Base-by-base conservation (phyloP, 139 green algal genomes). In the Tetraselmis chui region DNA sequence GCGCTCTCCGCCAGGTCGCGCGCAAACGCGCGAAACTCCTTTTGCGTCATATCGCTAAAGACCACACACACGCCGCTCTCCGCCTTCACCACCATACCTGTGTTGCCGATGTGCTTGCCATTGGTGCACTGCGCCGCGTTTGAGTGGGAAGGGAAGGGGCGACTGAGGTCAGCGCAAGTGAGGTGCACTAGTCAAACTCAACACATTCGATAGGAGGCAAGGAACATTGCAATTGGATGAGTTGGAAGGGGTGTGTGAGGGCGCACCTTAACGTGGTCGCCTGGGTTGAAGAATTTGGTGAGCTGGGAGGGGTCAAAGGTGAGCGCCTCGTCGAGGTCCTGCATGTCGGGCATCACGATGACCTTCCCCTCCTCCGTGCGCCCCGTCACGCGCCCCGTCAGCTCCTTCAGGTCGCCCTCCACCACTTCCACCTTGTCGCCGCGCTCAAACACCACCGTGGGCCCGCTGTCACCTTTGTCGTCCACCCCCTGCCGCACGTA, bases 11-110 rank as follows among this genome's bases (percentile, higher is more conserved):
- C 91, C 11, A 99, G 88, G 87, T 99, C 95, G 1, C 90, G 86
- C 0, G 88, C 80, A 81, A 98, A 97, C 5, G 97, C 93, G 32
- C 86, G 88, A 74, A 98, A 87, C 85, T 99, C 91, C 84, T 94
- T 84, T 74, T 89, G 85, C 0, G 84, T 92, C 29, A 82, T 87
- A 88, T 98, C 95, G 22, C 87, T 88, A 75, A 98, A 88, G 58
- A 98, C 26, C 29, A 88, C 80, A 82, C 89, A 93, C 27, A 94
- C 82, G 31, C 83, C 76, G 2, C 86, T 88, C 24, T 93, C 88
- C 76, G 96, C 85, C 1, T 86, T 86, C 25, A 96, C 90, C 31
- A 99, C 91, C 86, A 99, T 93, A 75, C 96, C 96, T 1, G 91
- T 91, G 80, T 95, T 88, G 23, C 95, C 95, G 11, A 81, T 81